These are phyloP conservation scores for Debaryomyces prosopidis DNA, from an alignment of 805 yeast genomes.

Conservation along the genomic window DNA sequence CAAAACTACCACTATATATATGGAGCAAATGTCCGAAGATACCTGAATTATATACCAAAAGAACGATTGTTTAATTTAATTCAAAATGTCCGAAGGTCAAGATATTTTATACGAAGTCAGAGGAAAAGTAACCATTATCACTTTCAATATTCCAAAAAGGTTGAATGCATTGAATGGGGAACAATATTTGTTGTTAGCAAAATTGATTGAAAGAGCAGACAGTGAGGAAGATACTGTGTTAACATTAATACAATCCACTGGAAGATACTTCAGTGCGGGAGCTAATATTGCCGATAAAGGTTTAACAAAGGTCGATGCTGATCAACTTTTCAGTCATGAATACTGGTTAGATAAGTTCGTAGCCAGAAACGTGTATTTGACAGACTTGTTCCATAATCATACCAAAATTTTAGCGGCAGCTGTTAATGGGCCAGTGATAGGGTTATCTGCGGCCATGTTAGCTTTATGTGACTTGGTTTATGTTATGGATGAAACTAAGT, in stretches of 20 bases:
- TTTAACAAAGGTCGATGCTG: constrained; percentile 25
- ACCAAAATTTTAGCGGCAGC: constrained; percentile 69
- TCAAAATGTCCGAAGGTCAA: constrained; percentile 15
- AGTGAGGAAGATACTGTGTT: constrained; percentile 57
- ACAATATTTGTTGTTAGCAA: constrained; percentile 63
- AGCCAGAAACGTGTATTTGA: constrained; percentile 70
- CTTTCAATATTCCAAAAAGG: constrained; percentile 58
- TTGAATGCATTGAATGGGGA: constrained; percentile 67
- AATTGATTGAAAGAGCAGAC: constrained; percentile 61
- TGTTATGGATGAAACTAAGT: constrained; percentile 56
- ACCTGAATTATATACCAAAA: too few relatives aligned
- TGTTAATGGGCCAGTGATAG: constrained; percentile 86
- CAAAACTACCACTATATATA: background rate
- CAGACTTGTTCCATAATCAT: constrained; percentile 70
- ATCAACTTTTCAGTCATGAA: constrained; percentile 34
- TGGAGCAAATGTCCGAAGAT: too few relatives aligned
- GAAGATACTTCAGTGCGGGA: constrained; percentile 81
- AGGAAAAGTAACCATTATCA: constrained; percentile 59
- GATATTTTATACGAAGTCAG: constrained; percentile 42
- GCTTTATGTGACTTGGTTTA: constrained; percentile 78
- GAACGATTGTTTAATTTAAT: background rate
- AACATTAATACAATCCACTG: constrained; percentile 70
- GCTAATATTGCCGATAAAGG: constrained; percentile 61
- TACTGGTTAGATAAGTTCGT: constrained; percentile 59
- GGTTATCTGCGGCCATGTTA: constrained; percentile 71